A percentile compares a stretch with the other conserved stretches of the same genome.
Evolutionary conservation across 164 flowering plant species (phyloP).

Genomic region (Cinnamomum chago): DNA sequence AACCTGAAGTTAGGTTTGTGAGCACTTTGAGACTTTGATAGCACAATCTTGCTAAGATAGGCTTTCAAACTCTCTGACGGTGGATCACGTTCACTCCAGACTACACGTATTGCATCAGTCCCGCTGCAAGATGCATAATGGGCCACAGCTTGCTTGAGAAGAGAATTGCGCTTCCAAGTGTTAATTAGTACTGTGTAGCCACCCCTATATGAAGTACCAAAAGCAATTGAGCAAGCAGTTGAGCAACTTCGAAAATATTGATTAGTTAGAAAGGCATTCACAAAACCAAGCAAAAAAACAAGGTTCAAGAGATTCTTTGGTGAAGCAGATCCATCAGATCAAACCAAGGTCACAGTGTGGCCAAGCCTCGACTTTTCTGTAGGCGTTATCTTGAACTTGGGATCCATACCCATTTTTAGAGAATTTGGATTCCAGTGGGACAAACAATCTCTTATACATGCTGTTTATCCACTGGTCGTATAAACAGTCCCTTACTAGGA

Average conservation of each 20-base stretch:
- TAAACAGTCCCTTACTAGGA: too few species aligned
- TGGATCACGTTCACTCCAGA: slow-evolving; percentile 52
- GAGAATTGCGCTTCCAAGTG: slow-evolving; percentile 55
- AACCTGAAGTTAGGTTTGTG: slow-evolving; percentile 43
- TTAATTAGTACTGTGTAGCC: slow-evolving; percentile 53
- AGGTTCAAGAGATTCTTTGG: too few species aligned
- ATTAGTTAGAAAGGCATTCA: background rate
- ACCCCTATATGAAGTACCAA: slow-evolving; percentile 29
- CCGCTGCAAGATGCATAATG: slow-evolving; percentile 56
- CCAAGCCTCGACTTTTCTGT: too few species aligned
- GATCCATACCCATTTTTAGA: too few species aligned
- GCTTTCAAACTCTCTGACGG: slow-evolving; percentile 38
- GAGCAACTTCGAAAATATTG: background rate
- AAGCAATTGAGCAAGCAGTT: background rate
- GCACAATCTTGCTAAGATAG: slow-evolving; percentile 32
- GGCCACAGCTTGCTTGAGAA: slow-evolving; percentile 48
- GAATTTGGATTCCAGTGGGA: too few species aligned
- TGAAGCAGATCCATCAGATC: too few species aligned
- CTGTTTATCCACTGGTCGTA: too few species aligned
- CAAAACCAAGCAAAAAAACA: background rate
- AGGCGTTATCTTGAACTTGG: too few species aligned
- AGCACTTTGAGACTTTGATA: slow-evolving; percentile 38
- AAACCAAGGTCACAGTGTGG: too few species aligned
- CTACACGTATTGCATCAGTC: slow-evolving; percentile 45
- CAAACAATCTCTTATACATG: too few species aligned